phyloP scores from a whole-genome alignment of 2,329 filamentous ascomycete genomes.

The Aspergillus awamori region DNA sequence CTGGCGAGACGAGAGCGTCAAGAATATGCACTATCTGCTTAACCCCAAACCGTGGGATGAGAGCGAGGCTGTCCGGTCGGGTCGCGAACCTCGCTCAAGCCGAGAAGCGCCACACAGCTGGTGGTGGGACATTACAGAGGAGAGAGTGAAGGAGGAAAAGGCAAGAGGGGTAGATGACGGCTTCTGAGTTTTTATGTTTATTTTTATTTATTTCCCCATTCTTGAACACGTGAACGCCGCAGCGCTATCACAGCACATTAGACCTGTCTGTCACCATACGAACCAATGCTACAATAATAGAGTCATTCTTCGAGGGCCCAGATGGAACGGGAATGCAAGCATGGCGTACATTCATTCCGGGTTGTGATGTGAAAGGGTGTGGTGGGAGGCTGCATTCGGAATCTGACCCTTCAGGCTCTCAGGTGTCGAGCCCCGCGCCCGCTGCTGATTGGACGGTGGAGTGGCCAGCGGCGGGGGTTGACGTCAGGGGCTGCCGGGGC shows the following conservation, averaged over 20 bases:
- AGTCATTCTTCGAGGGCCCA: not conserved
- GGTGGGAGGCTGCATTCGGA: not conserved
- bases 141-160: constrained; percentile 53
- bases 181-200: not conserved
- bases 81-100: constrained; percentile 27
- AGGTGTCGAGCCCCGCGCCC: not conserved
- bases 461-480: not conserved
- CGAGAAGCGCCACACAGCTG: constrained; percentile 57
- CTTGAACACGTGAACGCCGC: not conserved
- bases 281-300: not conserved
- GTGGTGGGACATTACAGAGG: constrained; percentile 60
- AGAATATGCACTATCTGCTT: constrained; percentile 66
- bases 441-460: not conserved
- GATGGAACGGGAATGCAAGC: not conserved
- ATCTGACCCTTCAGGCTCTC: not conserved
- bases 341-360: not conserved
- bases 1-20: constrained; percentile 63
- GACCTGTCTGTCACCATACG: not conserved
- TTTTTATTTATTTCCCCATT: not conserved
- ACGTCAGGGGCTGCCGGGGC: not conserved
- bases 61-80: constrained; percentile 14
- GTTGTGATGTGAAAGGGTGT: not conserved
- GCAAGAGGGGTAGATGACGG: constrained; percentile 7
- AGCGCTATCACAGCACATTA: not conserved
- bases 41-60: constrained; percentile 68